phyloP scores from a whole-genome alignment of 2,329 filamentous ascomycete species.

The Penicillium sp. region DNA sequence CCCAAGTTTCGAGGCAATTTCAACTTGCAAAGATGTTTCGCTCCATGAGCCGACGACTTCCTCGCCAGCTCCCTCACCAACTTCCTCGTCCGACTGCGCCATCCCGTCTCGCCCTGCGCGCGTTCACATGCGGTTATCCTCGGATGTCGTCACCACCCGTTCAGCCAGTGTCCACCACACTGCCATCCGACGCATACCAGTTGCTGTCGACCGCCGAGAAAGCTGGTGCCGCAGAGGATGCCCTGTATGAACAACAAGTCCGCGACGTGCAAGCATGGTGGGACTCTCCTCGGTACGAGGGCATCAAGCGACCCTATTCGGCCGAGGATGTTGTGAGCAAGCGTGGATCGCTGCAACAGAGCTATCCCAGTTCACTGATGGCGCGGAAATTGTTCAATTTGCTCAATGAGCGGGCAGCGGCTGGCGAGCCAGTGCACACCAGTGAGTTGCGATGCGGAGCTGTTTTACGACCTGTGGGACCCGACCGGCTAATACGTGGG shows the following conservation, averaged over 20 bases:
- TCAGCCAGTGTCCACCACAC: conserved; percentile 59
- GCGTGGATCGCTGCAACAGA: conserved; percentile 80
- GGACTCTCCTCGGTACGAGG: conserved; percentile 78
- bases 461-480: background rate
- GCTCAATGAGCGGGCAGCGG: conserved; percentile 72
- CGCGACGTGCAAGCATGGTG: conserved; percentile 89
- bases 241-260: conserved; percentile 79
- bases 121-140: conserved; percentile 40
- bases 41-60: conserved; percentile 35
- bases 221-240: conserved; percentile 77
- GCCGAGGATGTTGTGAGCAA: conserved; percentile 92
- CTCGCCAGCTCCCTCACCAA: conserved; percentile 33
- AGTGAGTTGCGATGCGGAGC: conserved; percentile 54
- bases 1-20: background rate
- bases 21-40: conserved; percentile 34
- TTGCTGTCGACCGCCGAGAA: conserved; percentile 77
- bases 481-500: background rate
- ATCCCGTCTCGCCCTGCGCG: conserved; percentile 30
- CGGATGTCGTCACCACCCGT: conserved; percentile 60
- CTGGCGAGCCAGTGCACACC: conserved; percentile 88
- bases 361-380: conserved; percentile 91
- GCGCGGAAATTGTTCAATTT: conserved; percentile 92
- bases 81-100: conserved; percentile 22
- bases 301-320: conserved; percentile 88
- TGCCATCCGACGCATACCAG: conserved; percentile 79